Evolutionary conservation across 176 grass and related monocot species (phyloP), one percentile per base, ranked within the genome.

Genomic region (Avena eriantha): DNA sequence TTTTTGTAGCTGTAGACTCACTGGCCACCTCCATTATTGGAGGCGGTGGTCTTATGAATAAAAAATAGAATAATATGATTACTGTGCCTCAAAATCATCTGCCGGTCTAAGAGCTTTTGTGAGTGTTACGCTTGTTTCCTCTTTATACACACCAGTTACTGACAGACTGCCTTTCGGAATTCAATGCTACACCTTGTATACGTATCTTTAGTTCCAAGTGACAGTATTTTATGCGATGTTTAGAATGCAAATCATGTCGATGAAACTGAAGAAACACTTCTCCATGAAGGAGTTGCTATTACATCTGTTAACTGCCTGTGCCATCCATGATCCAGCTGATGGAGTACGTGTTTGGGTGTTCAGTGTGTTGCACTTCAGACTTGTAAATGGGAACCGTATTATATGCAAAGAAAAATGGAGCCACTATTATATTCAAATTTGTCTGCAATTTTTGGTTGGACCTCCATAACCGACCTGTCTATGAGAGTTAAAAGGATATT

Each of bases 1-100:
- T 82, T 90, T 90, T 82, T 86, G 83, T 90, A 86, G 79, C 70
- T 76, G 50, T 85, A 86, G 88, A 60, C 29, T 82, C 73, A 48
- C 13, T 0, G 18, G 49, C 50, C 61, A 50, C 50, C 39, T 29
- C 53, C 71, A 70, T 81, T 82, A 73, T 64, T 43, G 81, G n/a
- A 77, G 51, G 73, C 4, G 43, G 48, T 82, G 88, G 51, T 47
- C 71, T 77, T 86, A 61, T 31, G 29, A 73, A 80, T 82, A 90
- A 82, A 90, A 69, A 12, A 81, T 68, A 83, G 17, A 13, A 41
- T 50, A 58, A 17, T 66, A 66, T 33, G 26, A 41, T 76, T 76
- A 6, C 29, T 15, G 29, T 33, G 49, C 60, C 12, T 6, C 49
- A 70, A 60, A 81, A 13, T 77, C 68, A 3, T 33, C 36, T 47